Evolutionary conservation across 2,329 filamentous ascomycete species (phyloP).

Genomic region (Sarocladium strictum): DNA sequence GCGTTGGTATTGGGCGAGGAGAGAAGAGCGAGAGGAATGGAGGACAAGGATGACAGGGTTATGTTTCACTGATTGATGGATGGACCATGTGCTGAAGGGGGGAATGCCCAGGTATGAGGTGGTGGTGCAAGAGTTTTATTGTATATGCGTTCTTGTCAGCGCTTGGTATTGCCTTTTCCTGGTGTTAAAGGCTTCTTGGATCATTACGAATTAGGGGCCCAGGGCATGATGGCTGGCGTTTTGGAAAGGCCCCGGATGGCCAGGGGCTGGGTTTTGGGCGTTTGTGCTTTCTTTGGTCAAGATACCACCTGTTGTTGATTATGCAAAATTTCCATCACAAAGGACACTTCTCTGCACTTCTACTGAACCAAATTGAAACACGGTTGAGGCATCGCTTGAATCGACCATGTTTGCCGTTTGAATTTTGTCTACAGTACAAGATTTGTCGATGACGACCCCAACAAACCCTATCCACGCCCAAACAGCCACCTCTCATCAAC

Average conservation of each 20-base stretch:
- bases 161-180: not conserved
- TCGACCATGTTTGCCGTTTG: not conserved
- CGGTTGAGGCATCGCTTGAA: not conserved
- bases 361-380: not conserved
- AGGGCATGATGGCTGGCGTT: not conserved
- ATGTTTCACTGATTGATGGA: constrained; percentile 29
- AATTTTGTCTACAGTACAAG: constrained; percentile 7
- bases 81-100: too few species aligned
- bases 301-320: not conserved
- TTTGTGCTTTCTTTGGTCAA: not conserved
- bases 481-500: not conserved
- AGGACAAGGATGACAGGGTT: constrained; percentile 15
- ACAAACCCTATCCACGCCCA: not conserved
- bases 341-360: not conserved
- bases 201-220: not conserved
- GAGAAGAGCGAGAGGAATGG: constrained; percentile 18
- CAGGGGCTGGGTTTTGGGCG: not conserved
- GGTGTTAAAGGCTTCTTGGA: not conserved
- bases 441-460: not conserved
- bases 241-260: not conserved
- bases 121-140: too few species aligned
- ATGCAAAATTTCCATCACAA: not conserved
- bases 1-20: constrained; percentile 45
- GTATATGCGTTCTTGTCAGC: too few species aligned
- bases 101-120: too few species aligned